Evolutionary conservation across 768 basidiomycete genomes (phyloP), one percentile per base, ranked within the genome.

Genomic region (Trametes gibbosa): DNA sequence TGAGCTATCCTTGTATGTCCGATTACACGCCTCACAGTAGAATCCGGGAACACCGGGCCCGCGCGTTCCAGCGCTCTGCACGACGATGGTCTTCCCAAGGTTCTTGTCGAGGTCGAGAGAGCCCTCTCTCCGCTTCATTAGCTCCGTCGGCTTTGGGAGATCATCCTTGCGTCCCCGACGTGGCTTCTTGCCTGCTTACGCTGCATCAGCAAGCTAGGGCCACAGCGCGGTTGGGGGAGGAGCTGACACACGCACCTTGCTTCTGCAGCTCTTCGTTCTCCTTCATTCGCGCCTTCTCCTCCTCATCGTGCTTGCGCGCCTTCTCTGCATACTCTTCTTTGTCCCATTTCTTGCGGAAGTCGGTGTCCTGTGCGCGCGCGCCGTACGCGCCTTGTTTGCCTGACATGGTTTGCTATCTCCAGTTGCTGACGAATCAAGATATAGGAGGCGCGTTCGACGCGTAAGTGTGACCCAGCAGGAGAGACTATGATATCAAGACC

Each of bases 11-110:
- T 96, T 97, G 75, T 93, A 91, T 16, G 89, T 96, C 65, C 93
- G 79, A 65, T 84, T 89, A 72, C 97, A 99, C 9, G 89, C 75
- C 69, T 96, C 95, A 69, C 97, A 99, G 73, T 83, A 89, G 75
- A 97, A 99, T 0, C 95, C 95, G 23, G 95, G 94, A 62, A 94
- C 88, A 3, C 95, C 94, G 17, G 94, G 83, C 1, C 95, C 95
- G 62, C 85, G 81, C 17, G 85, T 91, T 39, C 88, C 84, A 1
- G 85, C 83, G 69, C 89, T 87, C 67, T 92, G 86, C 12, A 99
- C 95, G 59, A 99, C 89, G 82, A 95, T 90, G 0, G 91, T 96
- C 81, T 98, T 98, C 67, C 83, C 83, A 34, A 98, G 80, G 74
- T 98, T 97, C 78, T 95, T 97, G 67, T 97, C 93, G 24, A 99